Base-by-base conservation (phyloP, 106 monocot species). In the Vanilla planifolia region DNA sequence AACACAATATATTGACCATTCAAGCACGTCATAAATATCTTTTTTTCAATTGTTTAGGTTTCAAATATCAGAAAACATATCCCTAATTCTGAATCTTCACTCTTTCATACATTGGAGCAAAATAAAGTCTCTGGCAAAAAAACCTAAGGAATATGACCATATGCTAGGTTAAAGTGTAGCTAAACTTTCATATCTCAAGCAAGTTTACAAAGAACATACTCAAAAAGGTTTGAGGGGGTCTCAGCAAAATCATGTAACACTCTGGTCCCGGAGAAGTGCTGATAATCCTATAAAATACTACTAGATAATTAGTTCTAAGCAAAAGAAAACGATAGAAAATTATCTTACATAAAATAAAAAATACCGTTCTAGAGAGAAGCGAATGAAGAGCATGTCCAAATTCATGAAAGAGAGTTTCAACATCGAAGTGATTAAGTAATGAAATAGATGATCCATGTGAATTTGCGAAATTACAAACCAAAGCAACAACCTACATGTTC, bases 341-440 rank as follows among this genome's bases (percentile, higher is more conserved):
- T 35, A 34, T 33, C 20, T 35, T 17, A 13, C 15, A 62, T 47
- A 2, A 47, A 48, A 22, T 19, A 48, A 27, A 20, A 52, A 17
- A 63, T 86, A 95, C 95, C 86, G 95, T 96, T 90, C 90, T 86
- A 45, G 95, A 96, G 34, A 96, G 86, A 67, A 96, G 86, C 33
- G 95, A 96, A 77, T 96, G 95, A 71, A 96, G 76, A 70, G 95
- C 95, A 79, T 96, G 95, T 9, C 95, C 95, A 79, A 96, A 96
- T 52, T 96, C 95, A 81, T 96, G 95, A 66, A 96, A 96, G 42
- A 96, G 90, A 28, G 86, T 86, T 73, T 96, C 95, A 22, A 96
- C 71, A 74, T 96, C 90, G 67, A 73, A 78, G 64, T 96, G 90
- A 57, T 84, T 78, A 25, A 96, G 95, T 65, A 67, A 67, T 70